Conservation (phyloP, 768 basidiomycete species). For the Symmetrospora coprosmae region DNA sequence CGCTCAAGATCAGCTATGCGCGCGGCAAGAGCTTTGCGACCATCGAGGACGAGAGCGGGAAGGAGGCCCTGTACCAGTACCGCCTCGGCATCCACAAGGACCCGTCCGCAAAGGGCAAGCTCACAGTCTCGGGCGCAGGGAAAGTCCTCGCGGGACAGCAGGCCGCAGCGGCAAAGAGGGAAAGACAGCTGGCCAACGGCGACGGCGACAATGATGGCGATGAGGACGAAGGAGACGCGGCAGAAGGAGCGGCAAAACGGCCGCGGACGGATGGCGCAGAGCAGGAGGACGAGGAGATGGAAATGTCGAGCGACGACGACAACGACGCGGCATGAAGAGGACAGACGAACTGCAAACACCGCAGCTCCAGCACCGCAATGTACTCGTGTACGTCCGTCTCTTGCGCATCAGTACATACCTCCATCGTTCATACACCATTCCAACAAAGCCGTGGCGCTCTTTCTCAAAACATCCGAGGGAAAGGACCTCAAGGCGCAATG, state of each 20-base stretch:
- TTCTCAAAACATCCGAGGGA: too few species aligned
- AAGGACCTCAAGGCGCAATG: too few species aligned
- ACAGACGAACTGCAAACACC: too few species aligned
- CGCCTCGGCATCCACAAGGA: slow-evolving; percentile 41
- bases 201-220: slow-evolving; percentile 47
- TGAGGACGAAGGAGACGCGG: slow-evolving; percentile 42
- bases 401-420: neutral
- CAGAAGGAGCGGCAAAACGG: slow-evolving; percentile 51
- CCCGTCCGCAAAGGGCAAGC: slow-evolving; percentile 33
- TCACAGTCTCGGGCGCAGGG: slow-evolving; percentile 40
- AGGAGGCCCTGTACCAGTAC: slow-evolving; percentile 36
- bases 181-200: too few species aligned
- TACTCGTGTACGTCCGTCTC: neutral
- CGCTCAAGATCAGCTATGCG: slow-evolving; percentile 70
- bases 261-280: slow-evolving; percentile 59
- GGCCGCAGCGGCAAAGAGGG: slow-evolving; percentile 36
- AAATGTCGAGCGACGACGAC: slow-evolving; percentile 5
- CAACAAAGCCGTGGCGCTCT: too few species aligned
- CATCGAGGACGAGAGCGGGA: slow-evolving; percentile 52
- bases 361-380: neutral
- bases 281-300: slow-evolving; percentile 41
- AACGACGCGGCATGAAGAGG: neutral
- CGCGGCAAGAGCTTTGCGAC: slow-evolving; percentile 79
- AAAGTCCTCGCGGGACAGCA: slow-evolving; percentile 41
- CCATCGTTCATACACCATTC: too few species aligned